A percentile compares a stretch with the other conserved stretches of the same genome.
Conservation (phyloP, 192 early-diverging fungal species). For the Backusella morwellensis region DNA sequence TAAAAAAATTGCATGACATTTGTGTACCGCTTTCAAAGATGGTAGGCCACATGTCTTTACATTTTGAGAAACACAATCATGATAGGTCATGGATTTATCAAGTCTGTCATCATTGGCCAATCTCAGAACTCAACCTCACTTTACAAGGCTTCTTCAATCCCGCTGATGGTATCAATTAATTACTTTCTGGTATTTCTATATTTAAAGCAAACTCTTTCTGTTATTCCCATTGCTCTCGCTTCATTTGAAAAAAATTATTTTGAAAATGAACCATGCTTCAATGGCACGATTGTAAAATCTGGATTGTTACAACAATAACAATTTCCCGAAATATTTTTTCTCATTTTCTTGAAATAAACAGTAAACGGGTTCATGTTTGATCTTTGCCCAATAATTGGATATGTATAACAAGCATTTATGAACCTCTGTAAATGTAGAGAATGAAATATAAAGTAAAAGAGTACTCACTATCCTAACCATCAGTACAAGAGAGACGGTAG, state of each 20-base stretch:
- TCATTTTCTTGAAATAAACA: no score
- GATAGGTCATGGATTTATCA: background rate
- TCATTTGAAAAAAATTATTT: background rate
- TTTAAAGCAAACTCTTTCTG: background rate
- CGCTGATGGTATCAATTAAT: background rate
- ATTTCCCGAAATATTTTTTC: background rate
- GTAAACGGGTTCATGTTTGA: no score
- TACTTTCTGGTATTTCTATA: background rate
- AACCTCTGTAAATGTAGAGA: no score
- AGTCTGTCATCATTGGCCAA: background rate
- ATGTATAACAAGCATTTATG: no score
- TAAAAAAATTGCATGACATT: background rate
- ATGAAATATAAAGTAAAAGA: no score
- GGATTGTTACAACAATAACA: background rate
- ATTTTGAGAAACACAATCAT: background rate
- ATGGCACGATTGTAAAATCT: background rate
- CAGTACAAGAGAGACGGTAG: no score
- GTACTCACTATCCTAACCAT: no score
- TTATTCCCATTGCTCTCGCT: background rate
- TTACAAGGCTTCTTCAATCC: background rate
- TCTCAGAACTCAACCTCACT: background rate
- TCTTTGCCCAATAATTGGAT: no score
- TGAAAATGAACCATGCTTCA: background rate
- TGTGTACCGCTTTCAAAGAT: background rate
- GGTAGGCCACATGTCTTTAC: background rate